phyloP scores from a whole-genome alignment of 2,329 filamentous ascomycete species.

The Aspergillus aculeatinus region DNA sequence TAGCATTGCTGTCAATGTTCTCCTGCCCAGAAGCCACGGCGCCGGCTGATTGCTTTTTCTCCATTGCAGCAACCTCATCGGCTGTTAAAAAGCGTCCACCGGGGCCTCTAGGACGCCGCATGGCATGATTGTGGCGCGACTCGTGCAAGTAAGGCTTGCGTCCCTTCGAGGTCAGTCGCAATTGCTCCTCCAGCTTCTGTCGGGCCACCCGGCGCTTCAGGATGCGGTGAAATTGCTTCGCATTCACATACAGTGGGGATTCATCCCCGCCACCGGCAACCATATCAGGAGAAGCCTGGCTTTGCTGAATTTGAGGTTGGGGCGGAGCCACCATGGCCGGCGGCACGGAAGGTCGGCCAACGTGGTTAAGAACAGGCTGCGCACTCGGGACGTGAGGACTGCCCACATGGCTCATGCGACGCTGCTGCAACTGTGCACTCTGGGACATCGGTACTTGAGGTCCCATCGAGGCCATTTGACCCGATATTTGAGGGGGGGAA shows the following conservation, averaged over 20 bases:
- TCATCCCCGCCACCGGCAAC: conserved; percentile 74
- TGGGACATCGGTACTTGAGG: conserved; percentile 52
- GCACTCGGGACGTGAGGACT: conserved; percentile 73
- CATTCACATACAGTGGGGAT: conserved; percentile 94
- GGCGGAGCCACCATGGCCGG: conserved; percentile 51
- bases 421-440: conserved; percentile 60
- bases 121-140: conserved; percentile 95
- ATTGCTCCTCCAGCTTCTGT: conserved; percentile 87
- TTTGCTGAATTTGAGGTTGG: conserved; percentile 63
- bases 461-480: conserved; percentile 52
- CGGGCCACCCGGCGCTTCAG: conserved; percentile 89
- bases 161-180: conserved; percentile 89
- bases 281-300: conserved; percentile 77
- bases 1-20: conserved; percentile 28
- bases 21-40: conserved; percentile 37
- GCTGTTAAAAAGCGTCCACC: conserved; percentile 95
- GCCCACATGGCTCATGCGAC: conserved; percentile 72
- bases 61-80: conserved; percentile 90
- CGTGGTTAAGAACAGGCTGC: conserved; percentile 73
- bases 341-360: conserved; percentile 53
- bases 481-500: conserved; percentile 71
- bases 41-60: conserved; percentile 56
- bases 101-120: conserved; percentile 89
- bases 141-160: conserved; percentile 97
- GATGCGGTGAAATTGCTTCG: conserved; percentile 97